Conservation (phyloP, 768 basidiomycete species). For the Plicaturopsis crispa region DNA sequence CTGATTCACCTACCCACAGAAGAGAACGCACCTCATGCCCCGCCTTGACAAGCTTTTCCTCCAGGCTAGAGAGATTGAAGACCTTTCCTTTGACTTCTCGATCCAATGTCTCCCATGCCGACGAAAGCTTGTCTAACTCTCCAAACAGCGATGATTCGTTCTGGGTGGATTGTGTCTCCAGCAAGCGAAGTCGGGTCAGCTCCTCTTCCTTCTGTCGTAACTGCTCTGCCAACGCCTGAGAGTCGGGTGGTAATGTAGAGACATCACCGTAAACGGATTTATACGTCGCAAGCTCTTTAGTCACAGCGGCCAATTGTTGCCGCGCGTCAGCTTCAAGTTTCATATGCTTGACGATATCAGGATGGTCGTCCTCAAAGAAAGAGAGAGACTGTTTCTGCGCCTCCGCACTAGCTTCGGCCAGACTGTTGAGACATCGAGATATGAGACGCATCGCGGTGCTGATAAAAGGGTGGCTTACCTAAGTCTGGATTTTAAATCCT, state of each 20-base stretch:
- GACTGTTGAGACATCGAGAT: constrained; percentile 27
- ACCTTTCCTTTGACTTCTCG: constrained; percentile 78
- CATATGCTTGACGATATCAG: constrained; percentile 45
- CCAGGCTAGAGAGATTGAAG: constrained; percentile 67
- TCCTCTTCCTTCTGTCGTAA: constrained; percentile 66
- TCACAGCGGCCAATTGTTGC: constrained; percentile 37
- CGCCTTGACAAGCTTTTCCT: constrained; percentile 62
- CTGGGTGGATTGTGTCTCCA: constrained; percentile 52
- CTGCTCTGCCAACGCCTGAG: constrained; percentile 39
- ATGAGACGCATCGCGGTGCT: constrained; percentile 4
- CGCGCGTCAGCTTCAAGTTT: constrained; percentile 42
- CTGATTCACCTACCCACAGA: background rate
- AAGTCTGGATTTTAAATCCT: constrained; percentile 45
- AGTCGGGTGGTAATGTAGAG: constrained; percentile 43
- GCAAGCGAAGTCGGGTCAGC: constrained; percentile 50
- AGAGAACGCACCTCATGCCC: constrained; percentile 55
- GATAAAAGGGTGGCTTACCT: constrained; percentile 30
- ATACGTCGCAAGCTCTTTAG: constrained; percentile 50
- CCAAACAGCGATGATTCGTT: constrained; percentile 70
- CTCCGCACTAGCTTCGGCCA: constrained; percentile 38
- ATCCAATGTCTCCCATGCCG: constrained; percentile 82
- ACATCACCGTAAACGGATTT: constrained; percentile 55
- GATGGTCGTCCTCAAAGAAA: constrained; percentile 36
- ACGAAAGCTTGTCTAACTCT: constrained; percentile 81
- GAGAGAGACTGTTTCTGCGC: constrained; percentile 47